Percentiles rank a stretch among this genome's conserved stretches.
Evolutionary conservation across 1,284 basidiomycete species (phyloP).

Genomic region (Moniliella sp.): DNA sequence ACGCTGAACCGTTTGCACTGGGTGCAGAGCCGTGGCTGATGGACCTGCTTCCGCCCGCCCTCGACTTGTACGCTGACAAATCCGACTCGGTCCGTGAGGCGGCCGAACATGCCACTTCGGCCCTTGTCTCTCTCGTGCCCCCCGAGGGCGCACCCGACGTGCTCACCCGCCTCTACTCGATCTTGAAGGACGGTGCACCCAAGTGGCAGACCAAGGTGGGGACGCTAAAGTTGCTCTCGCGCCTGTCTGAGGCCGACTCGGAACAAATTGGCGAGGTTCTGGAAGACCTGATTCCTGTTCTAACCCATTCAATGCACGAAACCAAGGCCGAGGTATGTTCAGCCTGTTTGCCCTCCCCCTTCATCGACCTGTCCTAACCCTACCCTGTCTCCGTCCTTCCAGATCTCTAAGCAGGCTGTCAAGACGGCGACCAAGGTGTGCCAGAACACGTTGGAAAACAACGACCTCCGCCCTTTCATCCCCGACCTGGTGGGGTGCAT

Average conservation of each 20-base stretch:
- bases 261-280: constrained; percentile 69
- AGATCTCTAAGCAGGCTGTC: constrained; percentile 63
- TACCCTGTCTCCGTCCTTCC: constrained; percentile 3
- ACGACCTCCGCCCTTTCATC: constrained; percentile 76
- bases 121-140: constrained; percentile 62
- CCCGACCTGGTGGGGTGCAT: constrained; percentile 64
- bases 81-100: constrained; percentile 59
- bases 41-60: constrained; percentile 53
- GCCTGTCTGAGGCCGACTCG: constrained; percentile 48
- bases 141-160: constrained; percentile 51
- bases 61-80: constrained; percentile 80
- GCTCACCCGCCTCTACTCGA: constrained; percentile 50
- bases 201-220: constrained; percentile 92
- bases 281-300: constrained; percentile 58
- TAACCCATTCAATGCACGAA: constrained; percentile 84
- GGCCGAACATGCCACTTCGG: constrained; percentile 59
- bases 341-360: not conserved
- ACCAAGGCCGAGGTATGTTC: constrained; percentile 67
- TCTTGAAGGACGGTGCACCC: constrained; percentile 48
- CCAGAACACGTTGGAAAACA: constrained; percentile 68
- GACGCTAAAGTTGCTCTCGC: constrained; percentile 50
- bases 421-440: constrained; percentile 87
- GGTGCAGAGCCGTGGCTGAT: constrained; percentile 63
- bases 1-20: constrained; percentile 42
- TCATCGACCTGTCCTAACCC: constrained; percentile 2